These are phyloP conservation scores for Petunia axillaris DNA, from an alignment of 257 asterid species.

Conservation along the genomic window DNA sequence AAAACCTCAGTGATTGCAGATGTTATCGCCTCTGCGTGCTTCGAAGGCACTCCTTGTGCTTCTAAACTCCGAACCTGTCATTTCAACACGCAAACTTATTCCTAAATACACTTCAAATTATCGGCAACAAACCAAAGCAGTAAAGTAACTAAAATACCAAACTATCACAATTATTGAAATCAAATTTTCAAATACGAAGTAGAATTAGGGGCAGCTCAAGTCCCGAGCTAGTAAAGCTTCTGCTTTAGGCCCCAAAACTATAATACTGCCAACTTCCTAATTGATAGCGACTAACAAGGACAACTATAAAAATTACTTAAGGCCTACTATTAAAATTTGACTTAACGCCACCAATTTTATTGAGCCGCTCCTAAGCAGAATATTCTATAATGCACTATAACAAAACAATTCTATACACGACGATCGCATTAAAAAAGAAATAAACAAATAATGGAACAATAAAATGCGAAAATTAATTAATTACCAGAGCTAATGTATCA, in stretches of 20 bases:
- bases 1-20: constrained; percentile 58
- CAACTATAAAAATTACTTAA: too few relatives aligned
- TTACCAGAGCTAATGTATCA: constrained; percentile 63
- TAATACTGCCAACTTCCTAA: too few relatives aligned
- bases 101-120: background rate
- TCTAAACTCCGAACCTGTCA: constrained; percentile 63
- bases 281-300: too few relatives aligned
- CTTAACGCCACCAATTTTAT: too few relatives aligned
- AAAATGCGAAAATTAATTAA: background rate
- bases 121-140: background rate
- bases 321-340: too few relatives aligned
- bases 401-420: background rate
- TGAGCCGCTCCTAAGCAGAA: too few relatives aligned
- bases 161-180: background rate
- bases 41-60: constrained; percentile 59
- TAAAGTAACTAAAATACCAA: background rate
- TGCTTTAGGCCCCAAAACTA: too few relatives aligned
- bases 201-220: background rate
- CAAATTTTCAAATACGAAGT: background rate
- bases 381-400: background rate
- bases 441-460: background rate
- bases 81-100: background rate
- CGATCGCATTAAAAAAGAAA: background rate
- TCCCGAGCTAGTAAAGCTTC: too few relatives aligned
- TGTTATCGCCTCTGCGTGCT: constrained; percentile 73